These are phyloP conservation scores for Nothophaeocryptopus gaeumannii DNA, from an alignment of 2,329 filamentous ascomycete genomes.

Conservation along the genomic window DNA sequence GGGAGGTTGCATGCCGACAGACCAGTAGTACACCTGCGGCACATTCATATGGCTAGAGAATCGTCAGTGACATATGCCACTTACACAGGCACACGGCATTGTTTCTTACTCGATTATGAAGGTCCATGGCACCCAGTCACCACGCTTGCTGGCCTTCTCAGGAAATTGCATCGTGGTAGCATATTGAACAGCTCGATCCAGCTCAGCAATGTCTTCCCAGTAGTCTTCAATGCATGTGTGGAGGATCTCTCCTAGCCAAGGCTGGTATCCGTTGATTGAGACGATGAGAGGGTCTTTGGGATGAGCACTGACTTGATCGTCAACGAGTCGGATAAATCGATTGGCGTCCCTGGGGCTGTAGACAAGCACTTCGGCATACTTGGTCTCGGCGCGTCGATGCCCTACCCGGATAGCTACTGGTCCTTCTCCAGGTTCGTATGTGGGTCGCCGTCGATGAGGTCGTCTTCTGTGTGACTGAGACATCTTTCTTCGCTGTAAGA, in stretches of 20 bases:
- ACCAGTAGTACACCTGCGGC: slow-evolving; percentile 40
- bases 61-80: background rate
- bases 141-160: slow-evolving; percentile 32
- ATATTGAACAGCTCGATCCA: slow-evolving; percentile 37
- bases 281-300: slow-evolving; percentile 35
- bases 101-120: slow-evolving; percentile 34
- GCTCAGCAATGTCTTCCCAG: slow-evolving; percentile 33
- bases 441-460: slow-evolving; percentile 25
- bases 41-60: slow-evolving; percentile 35
- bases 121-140: slow-evolving; percentile 35
- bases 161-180: slow-evolving; percentile 37
- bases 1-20: slow-evolving; percentile 33
- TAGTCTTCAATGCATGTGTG: slow-evolving; percentile 34
- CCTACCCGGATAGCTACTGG: slow-evolving; percentile 34
- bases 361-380: slow-evolving; percentile 31
- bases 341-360: slow-evolving; percentile 28
- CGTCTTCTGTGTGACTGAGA: slow-evolving; percentile 7
- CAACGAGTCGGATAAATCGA: slow-evolving; percentile 33
- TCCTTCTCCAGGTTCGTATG: slow-evolving; percentile 21
- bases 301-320: slow-evolving; percentile 32
- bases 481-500: slow-evolving; percentile 6
- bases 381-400: slow-evolving; percentile 27
- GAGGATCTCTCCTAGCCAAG: slow-evolving; percentile 36
- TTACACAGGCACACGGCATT: no score
- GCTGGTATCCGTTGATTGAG: slow-evolving; percentile 35